Evolutionary conservation across 164 flowering plant genomes (phyloP).

Genomic region (Stephania yunnanensis): DNA sequence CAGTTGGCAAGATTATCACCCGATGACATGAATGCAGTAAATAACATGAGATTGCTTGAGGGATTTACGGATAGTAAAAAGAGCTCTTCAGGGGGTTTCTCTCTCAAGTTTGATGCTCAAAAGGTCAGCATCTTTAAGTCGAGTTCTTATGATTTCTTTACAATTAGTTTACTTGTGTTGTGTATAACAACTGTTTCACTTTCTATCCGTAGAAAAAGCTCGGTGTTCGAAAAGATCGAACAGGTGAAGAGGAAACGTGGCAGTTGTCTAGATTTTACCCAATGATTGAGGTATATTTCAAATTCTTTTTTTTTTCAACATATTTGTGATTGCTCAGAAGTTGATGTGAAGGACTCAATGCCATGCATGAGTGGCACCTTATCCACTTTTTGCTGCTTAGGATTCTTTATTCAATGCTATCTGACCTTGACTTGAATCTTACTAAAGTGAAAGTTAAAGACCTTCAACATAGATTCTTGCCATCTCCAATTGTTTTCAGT

Average conservation of each 20-base stretch:
- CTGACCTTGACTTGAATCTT: background rate
- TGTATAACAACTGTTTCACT: constrained; percentile 1
- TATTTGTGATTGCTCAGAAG: background rate
- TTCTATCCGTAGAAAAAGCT: constrained; percentile 49
- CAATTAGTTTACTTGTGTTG: background rate
- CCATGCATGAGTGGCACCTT: background rate
- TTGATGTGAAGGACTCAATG: background rate
- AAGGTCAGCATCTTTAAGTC: constrained; percentile 43
- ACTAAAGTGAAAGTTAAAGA: no score
- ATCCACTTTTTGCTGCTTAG: background rate
- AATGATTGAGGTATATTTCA: constrained; percentile 69
- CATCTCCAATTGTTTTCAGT: background rate
- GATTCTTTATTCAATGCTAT: background rate
- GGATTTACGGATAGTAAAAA: constrained; percentile 56
- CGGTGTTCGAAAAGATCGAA: constrained; percentile 77
- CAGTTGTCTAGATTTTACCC: constrained; percentile 88
- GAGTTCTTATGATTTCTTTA: background rate
- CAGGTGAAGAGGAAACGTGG: constrained; percentile 78
- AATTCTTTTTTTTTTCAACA: background rate
- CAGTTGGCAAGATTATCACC: constrained; percentile 73
- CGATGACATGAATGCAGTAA: constrained; percentile 84
- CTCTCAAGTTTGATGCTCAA: constrained; percentile 80
- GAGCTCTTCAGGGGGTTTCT: constrained; percentile 51
- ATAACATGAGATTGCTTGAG: constrained; percentile 68
- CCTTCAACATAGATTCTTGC: no score